phyloP scores from a whole-genome alignment of 768 basidiomycete genomes.

The Podaxis mareebaensis region DNA sequence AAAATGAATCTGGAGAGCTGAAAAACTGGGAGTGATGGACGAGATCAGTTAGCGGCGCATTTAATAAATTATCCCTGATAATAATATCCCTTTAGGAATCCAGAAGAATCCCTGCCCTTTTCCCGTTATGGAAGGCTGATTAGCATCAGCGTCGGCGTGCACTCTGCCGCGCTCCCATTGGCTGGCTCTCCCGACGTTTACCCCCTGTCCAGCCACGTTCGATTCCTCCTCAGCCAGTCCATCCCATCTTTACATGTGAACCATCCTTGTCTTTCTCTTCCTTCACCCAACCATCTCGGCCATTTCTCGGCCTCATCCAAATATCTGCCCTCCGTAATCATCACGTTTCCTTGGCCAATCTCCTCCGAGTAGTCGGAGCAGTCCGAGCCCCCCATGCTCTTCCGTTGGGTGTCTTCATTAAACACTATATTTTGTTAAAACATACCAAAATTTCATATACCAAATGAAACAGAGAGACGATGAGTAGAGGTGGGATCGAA shows the following conservation, averaged over 20 bases:
- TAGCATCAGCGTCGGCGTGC: neutral
- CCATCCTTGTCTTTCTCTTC: neutral
- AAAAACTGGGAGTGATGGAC: slow-evolving; percentile 16
- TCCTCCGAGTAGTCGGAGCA: neutral
- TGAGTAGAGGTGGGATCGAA: neutral
- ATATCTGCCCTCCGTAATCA: neutral
- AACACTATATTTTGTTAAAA: neutral
- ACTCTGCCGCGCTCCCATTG: slow-evolving; percentile 11
- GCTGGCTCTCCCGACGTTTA: slow-evolving; percentile 11
- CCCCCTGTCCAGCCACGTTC: slow-evolving; percentile 8
- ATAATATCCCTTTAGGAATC: slow-evolving; percentile 17
- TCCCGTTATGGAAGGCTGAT: slow-evolving; percentile 17
- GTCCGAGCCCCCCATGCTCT: neutral
- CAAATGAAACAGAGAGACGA: neutral
- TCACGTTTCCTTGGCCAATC: neutral
- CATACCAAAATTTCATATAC: neutral
- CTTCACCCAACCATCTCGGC: neutral
- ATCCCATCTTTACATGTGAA: neutral
- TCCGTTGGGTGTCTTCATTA: neutral
- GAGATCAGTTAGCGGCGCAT: slow-evolving; percentile 14
- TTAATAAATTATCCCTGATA: slow-evolving; percentile 12
- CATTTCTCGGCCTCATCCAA: neutral
- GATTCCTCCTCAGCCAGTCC: neutral
- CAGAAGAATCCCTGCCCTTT: slow-evolving; percentile 4
- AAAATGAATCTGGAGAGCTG: neutral